A percentile compares a stretch with the other conserved stretches of the same genome.
Conservation (phyloP, 2,329 filamentous ascomycete genomes). For the Sclerotinia glacialis region DNA sequence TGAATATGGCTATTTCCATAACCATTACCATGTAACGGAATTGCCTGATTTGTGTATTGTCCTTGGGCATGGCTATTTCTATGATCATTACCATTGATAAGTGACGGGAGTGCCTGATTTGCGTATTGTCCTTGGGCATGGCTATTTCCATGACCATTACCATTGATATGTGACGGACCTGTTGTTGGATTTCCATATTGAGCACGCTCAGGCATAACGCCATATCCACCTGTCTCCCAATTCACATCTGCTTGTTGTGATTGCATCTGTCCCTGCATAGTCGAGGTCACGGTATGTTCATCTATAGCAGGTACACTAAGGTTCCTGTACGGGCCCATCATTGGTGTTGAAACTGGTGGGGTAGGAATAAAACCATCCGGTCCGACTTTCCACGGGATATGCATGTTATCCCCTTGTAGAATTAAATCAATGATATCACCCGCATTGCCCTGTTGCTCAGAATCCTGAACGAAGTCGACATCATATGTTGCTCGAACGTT, state of each 20-base stretch:
- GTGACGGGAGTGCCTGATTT: too few relatives aligned
- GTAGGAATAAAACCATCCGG: neutral
- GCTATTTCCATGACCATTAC: neutral
- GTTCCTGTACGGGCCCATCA: neutral
- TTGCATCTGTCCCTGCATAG: constrained; percentile 5
- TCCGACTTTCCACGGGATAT: constrained; percentile 6
- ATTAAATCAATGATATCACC: constrained; percentile 11
- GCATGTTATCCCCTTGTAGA: neutral
- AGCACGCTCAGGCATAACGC: neutral
- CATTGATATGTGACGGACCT: neutral
- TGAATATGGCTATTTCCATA: too few relatives aligned
- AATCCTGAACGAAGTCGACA: constrained; percentile 10
- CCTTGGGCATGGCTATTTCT: too few relatives aligned
- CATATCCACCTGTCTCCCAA: constrained; percentile 12
- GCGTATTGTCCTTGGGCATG: neutral
- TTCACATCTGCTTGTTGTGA: neutral
- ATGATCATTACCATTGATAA: neutral
- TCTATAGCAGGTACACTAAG: neutral
- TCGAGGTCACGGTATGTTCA: neutral
- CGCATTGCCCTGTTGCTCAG: neutral
- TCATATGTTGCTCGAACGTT: neutral
- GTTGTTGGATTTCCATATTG: neutral
- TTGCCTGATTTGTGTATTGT: too few relatives aligned
- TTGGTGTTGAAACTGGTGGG: neutral
- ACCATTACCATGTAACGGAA: too few relatives aligned